A percentile compares a stretch with the other conserved stretches of the same genome.
phyloP scores from a whole-genome alignment of 1,284 basidiomycete genomes.

The Apiotrichum mycotoxinovorans region DNA sequence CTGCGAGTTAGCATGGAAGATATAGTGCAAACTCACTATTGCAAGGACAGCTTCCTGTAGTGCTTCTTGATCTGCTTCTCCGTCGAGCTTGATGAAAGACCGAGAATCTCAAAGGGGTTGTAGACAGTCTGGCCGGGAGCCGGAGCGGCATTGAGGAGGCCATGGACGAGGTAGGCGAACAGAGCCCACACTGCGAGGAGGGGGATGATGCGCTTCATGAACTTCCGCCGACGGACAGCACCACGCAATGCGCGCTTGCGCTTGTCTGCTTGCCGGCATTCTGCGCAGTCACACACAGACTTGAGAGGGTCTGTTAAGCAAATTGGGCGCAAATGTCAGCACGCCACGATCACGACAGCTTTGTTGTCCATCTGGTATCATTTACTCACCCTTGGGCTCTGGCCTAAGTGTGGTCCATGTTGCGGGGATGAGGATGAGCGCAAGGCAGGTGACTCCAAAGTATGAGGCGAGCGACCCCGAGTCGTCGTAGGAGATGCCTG shows the following conservation, averaged over 20 bases:
- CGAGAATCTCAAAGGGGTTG: conserved; percentile 92
- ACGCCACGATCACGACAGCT: background rate
- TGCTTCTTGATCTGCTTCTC: conserved; percentile 96
- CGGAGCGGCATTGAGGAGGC: conserved; percentile 59
- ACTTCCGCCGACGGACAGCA: conserved; percentile 43
- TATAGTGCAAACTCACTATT: conserved; percentile 61
- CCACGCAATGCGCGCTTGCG: conserved; percentile 33
- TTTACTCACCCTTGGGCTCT: conserved; percentile 40
- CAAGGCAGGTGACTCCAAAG: conserved; percentile 81
- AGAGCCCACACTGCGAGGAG: conserved; percentile 71
- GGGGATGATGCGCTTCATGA: conserved; percentile 54
- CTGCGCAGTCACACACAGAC: conserved; percentile 35
- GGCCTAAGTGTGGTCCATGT: conserved; percentile 57
- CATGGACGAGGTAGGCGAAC: conserved; percentile 66
- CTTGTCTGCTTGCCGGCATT: conserved; percentile 23
- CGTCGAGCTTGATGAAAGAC: conserved; percentile 63
- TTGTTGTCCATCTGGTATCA: background rate
- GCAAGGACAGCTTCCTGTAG: conserved; percentile 87
- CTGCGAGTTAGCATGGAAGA: conserved; percentile 50
- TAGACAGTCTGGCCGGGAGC: conserved; percentile 68
- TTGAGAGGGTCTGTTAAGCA: conserved; percentile 30
- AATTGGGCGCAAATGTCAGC: background rate
- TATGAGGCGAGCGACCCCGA: conserved; percentile 82
- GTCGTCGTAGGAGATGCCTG: conserved; percentile 68
- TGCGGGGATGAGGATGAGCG: conserved; percentile 70